Percentiles rank a stretch among this genome's conserved stretches.
These are phyloP conservation scores for Rhizophora mangle DNA, from an alignment of 345 rosid species.

Conservation along the genomic window DNA sequence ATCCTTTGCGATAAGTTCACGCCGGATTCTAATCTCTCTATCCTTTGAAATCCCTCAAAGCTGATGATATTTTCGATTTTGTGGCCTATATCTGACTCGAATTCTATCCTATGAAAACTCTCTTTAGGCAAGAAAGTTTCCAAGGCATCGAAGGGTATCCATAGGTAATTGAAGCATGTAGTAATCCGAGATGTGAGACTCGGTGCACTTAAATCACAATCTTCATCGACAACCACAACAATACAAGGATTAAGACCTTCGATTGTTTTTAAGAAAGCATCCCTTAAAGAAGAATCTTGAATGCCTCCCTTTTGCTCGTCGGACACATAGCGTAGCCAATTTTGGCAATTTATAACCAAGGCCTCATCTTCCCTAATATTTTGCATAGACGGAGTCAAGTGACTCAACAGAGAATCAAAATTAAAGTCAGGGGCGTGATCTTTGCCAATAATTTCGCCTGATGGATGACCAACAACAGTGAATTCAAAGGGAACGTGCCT, in stretches of 20 bases:
- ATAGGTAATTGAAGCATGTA: slow-evolving; percentile 58
- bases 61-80: slow-evolving; percentile 56
- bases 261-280: slow-evolving; percentile 39
- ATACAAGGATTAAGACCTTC: slow-evolving; percentile 48
- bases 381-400: slow-evolving; percentile 30
- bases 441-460: slow-evolving; percentile 13
- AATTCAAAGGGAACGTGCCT: slow-evolving; percentile 58
- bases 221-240: slow-evolving; percentile 54
- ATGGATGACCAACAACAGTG: slow-evolving; percentile 25
- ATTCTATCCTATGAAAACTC: slow-evolving; percentile 54
- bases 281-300: slow-evolving; percentile 30
- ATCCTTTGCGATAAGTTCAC: slow-evolving; percentile 42
- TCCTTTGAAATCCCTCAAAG: slow-evolving; percentile 48
- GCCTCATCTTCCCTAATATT: slow-evolving; percentile 51
- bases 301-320: slow-evolving; percentile 29
- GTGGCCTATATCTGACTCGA: slow-evolving; percentile 58
- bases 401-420: slow-evolving; percentile 37
- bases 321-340: slow-evolving; percentile 56
- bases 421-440: slow-evolving; percentile 22
- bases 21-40: slow-evolving; percentile 54
- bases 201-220: slow-evolving; percentile 46
- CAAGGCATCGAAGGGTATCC: slow-evolving; percentile 74
- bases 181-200: slow-evolving; percentile 50
- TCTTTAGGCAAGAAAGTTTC: slow-evolving; percentile 70
- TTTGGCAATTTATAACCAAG: slow-evolving; percentile 62